Percentiles rank a stretch among this genome's conserved stretches.
Conservation (phyloP, 2,329 filamentous ascomycete genomes). For the Metarhizium robertsii region DNA sequence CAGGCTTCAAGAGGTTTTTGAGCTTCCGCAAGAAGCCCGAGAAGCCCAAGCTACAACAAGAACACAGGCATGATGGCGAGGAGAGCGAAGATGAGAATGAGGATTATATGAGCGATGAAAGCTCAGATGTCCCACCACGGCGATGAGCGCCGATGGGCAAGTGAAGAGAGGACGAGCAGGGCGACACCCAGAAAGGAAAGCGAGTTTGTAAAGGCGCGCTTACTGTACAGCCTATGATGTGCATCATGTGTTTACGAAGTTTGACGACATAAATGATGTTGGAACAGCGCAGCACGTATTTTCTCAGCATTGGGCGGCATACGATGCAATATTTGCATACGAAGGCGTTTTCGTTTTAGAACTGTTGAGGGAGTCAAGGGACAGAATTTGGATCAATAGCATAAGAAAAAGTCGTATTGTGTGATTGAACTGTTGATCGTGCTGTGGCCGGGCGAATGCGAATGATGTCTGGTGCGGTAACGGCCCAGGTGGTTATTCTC, state of each 20-base stretch:
- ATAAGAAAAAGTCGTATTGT: background rate
- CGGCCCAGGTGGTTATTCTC: too few relatives aligned
- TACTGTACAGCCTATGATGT: background rate
- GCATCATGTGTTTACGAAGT: background rate
- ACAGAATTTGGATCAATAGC: background rate
- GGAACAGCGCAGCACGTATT: background rate
- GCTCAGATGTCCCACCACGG: slow-evolving; percentile 5
- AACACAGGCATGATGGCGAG: slow-evolving; percentile 14
- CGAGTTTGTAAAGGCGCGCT: background rate
- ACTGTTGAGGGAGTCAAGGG: background rate
- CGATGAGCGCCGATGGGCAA: background rate
- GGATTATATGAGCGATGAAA: slow-evolving; percentile 7
- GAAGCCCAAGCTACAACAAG: slow-evolving; percentile 8
- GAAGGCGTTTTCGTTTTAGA: background rate
- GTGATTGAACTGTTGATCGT: background rate
- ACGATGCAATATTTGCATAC: background rate
- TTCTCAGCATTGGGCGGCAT: background rate
- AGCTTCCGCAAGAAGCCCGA: slow-evolving; percentile 31
- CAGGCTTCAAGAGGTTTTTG: slow-evolving; percentile 34
- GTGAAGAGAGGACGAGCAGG: slow-evolving; percentile 4
- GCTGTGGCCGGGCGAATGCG: too few relatives aligned
- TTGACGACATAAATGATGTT: background rate
- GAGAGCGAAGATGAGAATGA: slow-evolving; percentile 15
- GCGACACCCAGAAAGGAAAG: background rate
- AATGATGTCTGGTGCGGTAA: too few relatives aligned